phyloP scores from a whole-genome alignment of 148 eudicot genomes.

The Suaeda aralocaspica region DNA sequence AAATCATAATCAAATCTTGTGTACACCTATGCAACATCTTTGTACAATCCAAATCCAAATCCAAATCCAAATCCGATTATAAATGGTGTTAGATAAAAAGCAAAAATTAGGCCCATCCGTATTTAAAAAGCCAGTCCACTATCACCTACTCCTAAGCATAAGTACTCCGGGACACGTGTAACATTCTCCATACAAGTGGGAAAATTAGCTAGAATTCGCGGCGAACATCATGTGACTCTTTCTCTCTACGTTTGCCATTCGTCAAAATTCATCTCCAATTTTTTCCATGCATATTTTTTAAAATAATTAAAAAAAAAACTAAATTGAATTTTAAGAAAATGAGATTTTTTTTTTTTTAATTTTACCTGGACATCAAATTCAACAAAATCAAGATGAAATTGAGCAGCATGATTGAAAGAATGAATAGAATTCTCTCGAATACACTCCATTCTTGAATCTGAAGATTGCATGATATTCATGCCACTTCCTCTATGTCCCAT shows the following conservation, averaged over 20 bases:
- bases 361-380: constrained; percentile 65
- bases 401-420: constrained; percentile 42
- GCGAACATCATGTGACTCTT: constrained; percentile 12
- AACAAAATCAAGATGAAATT: constrained; percentile 33
- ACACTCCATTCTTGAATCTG: constrained; percentile 32
- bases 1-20: no score
- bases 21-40: no score
- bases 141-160: no score
- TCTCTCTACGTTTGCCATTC: constrained; percentile 1
- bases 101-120: no score
- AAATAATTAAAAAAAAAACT: neutral
- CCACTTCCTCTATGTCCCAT: constrained; percentile 56
- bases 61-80: no score
- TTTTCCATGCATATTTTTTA: neutral
- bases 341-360: no score
- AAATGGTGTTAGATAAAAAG: no score
- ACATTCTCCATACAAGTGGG: neutral
- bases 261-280: neutral
- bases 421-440: constrained; percentile 39
- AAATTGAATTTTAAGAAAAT: no score
- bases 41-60: no score
- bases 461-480: constrained; percentile 43
- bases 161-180: constrained; percentile 11
- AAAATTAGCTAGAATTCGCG: constrained; percentile 4
- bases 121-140: no score